Percentiles rank a stretch among this genome's conserved stretches.
phyloP scores from a whole-genome alignment of 306 rosid genomes.

The Cicer judaicum region DNA sequence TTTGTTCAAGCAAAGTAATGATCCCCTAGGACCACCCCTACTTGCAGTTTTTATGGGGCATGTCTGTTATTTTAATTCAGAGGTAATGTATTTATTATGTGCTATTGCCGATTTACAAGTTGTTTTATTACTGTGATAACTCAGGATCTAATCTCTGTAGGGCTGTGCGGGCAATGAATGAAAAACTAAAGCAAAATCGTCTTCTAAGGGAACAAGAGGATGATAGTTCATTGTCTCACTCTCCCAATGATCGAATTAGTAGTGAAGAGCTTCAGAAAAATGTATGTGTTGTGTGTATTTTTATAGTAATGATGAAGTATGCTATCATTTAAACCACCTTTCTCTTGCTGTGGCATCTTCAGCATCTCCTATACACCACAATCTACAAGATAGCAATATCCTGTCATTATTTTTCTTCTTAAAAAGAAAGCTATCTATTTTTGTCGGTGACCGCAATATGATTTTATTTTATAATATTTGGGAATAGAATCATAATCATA shows the following conservation, averaged over 20 bases:
- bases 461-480: constrained; percentile 26
- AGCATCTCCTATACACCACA: constrained; percentile 27
- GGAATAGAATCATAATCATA: constrained; percentile 22
- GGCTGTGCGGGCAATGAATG: constrained; percentile 98
- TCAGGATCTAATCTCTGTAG: constrained; percentile 54
- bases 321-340: constrained; percentile 31
- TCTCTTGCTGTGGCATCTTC: constrained; percentile 38
- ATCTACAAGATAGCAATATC: constrained; percentile 22
- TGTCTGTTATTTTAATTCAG: constrained; percentile 27
- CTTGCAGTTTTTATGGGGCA: constrained; percentile 28
- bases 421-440: constrained; percentile 19
- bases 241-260: constrained; percentile 52
- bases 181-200: constrained; percentile 90
- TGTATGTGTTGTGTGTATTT: constrained; percentile 48
- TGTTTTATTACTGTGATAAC: constrained; percentile 45
- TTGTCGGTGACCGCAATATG: constrained; percentile 9
- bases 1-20: constrained; percentile 33
- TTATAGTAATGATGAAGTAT: constrained; percentile 26
- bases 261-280: constrained; percentile 49
- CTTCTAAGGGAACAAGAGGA: constrained; percentile 67
- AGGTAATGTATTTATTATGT: constrained; percentile 10
- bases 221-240: constrained; percentile 58
- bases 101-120: constrained; percentile 21
- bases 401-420: constrained; percentile 13
- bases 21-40: constrained; percentile 3